These are phyloP conservation scores for Stylonectria norvegica DNA, from an alignment of 2,329 filamentous ascomycete species.

Conservation along the genomic window DNA sequence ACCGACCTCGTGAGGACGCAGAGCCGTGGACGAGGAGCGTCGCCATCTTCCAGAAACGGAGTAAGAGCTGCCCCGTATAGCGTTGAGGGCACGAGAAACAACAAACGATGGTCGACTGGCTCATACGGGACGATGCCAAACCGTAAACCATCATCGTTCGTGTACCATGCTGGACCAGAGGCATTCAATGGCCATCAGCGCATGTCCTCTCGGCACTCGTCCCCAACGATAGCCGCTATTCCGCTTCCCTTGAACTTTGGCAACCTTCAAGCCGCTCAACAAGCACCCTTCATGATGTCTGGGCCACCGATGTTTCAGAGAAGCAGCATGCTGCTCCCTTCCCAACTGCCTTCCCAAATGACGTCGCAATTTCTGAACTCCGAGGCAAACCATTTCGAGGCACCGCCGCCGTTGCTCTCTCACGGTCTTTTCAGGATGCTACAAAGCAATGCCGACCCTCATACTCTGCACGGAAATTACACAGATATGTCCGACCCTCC, in stretches of 20 bases:
- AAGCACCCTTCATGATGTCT: conserved; percentile 53
- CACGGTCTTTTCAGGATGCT: conserved; percentile 71
- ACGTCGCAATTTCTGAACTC: conserved; percentile 48
- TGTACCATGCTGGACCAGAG: conserved; percentile 61
- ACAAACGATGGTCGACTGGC: conserved; percentile 76
- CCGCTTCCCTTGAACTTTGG: conserved; percentile 52
- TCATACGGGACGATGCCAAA: conserved; percentile 60
- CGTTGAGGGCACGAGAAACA: conserved; percentile 61
- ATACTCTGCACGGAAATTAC: conserved; percentile 66
- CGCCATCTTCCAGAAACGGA: conserved; percentile 66
- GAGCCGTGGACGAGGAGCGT: conserved; percentile 63
- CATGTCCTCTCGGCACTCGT: conserved; percentile 40
- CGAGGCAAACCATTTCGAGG: conserved; percentile 54
- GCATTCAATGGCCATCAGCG: conserved; percentile 55
- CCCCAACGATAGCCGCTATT: conserved; percentile 44
- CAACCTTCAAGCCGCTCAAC: conserved; percentile 54
- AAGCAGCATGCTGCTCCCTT: conserved; percentile 56
- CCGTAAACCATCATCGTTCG: conserved; percentile 56
- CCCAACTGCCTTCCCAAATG: conserved; percentile 48
- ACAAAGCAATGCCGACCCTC: conserved; percentile 70
- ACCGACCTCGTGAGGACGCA: conserved; percentile 60
- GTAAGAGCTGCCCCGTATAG: conserved; percentile 69
- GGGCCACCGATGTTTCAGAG: conserved; percentile 50
- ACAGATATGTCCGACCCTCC: conserved; percentile 71
- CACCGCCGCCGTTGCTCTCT: conserved; percentile 61